phyloP scores from a whole-genome alignment of 352 stramenopile species.

The Globisporangium barbulae region DNA sequence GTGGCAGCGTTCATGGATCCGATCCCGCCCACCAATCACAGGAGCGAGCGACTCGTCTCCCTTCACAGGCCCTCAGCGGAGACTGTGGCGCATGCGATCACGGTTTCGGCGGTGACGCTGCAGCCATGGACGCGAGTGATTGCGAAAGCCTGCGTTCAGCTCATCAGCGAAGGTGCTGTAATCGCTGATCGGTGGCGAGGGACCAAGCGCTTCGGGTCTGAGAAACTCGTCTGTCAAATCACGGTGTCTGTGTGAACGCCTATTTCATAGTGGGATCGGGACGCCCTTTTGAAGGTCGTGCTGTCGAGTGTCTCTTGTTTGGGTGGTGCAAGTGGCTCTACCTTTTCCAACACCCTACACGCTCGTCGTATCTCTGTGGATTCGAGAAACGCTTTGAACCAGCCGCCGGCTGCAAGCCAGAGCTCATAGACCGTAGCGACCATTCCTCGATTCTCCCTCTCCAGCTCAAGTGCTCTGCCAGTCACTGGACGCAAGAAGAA shows the following conservation, averaged over 20 bases:
- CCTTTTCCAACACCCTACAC: too few relatives aligned
- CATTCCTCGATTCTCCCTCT: slow-evolving; percentile 2
- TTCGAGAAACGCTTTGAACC: too few relatives aligned
- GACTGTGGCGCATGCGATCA: neutral
- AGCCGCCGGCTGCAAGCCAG: too few relatives aligned
- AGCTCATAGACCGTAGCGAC: too few relatives aligned
- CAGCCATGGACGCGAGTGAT: neutral
- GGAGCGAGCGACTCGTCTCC: neutral
- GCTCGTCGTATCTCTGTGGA: too few relatives aligned
- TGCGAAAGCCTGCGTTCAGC: neutral
- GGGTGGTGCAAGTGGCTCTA: too few relatives aligned
- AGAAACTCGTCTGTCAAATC: slow-evolving; percentile 4
- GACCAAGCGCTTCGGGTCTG: neutral
- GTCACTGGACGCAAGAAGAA: neutral
- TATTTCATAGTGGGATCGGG: too few relatives aligned
- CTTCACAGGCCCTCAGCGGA: too few relatives aligned
- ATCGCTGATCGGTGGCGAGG: neutral
- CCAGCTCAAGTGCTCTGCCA: neutral
- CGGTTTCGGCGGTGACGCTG: neutral
- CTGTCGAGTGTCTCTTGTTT: too few relatives aligned
- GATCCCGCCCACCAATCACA: neutral
- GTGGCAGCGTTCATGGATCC: neutral
- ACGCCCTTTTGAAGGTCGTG: too few relatives aligned
- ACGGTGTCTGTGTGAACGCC: too few relatives aligned
- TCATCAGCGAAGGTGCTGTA: neutral